Conservation (phyloP, 768 basidiomycete species). For the Boletus rubescentipes region DNA sequence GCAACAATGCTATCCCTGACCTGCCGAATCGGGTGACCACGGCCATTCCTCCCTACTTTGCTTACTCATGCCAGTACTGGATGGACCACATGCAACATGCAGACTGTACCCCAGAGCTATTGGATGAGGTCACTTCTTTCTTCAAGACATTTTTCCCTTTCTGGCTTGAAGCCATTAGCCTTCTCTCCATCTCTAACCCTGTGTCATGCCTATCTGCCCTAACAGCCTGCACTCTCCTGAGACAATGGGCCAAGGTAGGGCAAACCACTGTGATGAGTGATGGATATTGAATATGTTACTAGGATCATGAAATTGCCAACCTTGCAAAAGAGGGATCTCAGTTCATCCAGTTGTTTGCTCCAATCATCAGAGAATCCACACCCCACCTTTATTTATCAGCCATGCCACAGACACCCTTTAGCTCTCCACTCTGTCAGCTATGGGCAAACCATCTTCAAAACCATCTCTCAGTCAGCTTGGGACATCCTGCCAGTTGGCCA, state of each 20-base stretch:
- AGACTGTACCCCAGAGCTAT: constrained; percentile 14
- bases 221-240: constrained; percentile 5
- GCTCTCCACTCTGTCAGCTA: constrained; percentile 24
- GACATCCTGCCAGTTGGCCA: constrained; percentile 14
- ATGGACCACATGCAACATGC: constrained; percentile 25
- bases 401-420: constrained; percentile 33
- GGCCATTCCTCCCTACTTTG: constrained; percentile 30
- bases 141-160: constrained; percentile 29
- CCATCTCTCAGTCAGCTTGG: constrained; percentile 11
- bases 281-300: constrained; percentile 1
- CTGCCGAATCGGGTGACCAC: constrained; percentile 14
- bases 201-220: constrained; percentile 9
- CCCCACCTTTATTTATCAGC: constrained; percentile 43
- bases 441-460: constrained; percentile 22
- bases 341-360: constrained; percentile 34
- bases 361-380: constrained; percentile 30
- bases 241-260: constrained; percentile 20
- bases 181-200: constrained; percentile 10
- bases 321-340: constrained; percentile 25
- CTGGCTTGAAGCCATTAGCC: constrained; percentile 40
- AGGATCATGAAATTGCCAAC: constrained; percentile 12
- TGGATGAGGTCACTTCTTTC: constrained; percentile 19
- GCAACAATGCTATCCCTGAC: constrained; percentile 28
- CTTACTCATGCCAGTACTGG: constrained; percentile 41
- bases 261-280: background rate